Base-by-base conservation (phyloP, 1,139 yeast species). In the Ashbya aceris region DNA sequence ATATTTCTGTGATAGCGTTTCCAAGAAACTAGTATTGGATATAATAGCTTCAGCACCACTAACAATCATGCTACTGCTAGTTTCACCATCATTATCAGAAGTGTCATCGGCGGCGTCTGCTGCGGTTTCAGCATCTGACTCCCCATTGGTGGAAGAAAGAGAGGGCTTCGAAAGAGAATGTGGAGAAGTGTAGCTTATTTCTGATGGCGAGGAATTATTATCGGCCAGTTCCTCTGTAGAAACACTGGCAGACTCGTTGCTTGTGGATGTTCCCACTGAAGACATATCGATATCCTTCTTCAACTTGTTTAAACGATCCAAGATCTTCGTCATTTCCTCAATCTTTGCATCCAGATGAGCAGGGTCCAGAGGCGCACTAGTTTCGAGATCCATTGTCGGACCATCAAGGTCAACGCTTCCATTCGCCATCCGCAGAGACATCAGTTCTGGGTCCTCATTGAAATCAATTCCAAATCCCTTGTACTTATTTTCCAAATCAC, bases 391-490 rank as follows among this genome's bases (percentile, higher is more conserved):
- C 4, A 8, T 20, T 4, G 39, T 36, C 3, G 10, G 20, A 27
- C 17, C 13, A 20, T 9, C n/a, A 3, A n/a, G 32, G 8, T 10
- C 39, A 10, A 14, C 13, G 17, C 35, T 32, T 12, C n/a, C 35
- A n/a, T 32, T n/a, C 4, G n/a, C 13, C 12, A 10, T 4, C 27
- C 37, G 29, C 10, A n/a, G n/a, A 6, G 11, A n/a, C n/a, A 10
- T 12, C 2, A 39, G n/a, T 4, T 34, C 33, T 12, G 35, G 26
- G 20, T 50, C 47, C 12, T 46, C 41, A 27, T 55, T 53, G 49
- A 79, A 79, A 51, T 74, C 77, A 43, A 79, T 70, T 47, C 78
- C 77, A 55, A 81, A 72, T 47, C 75, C 77, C 44, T 76, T 69
- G 61, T 80, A 78, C 44, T 74, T 71, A 27, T 67, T 66, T 53